Percentiles rank a stretch among this genome's conserved stretches.
Evolutionary conservation across 2,329 filamentous ascomycete species (phyloP).

Genomic region (Neurospora sp.): DNA sequence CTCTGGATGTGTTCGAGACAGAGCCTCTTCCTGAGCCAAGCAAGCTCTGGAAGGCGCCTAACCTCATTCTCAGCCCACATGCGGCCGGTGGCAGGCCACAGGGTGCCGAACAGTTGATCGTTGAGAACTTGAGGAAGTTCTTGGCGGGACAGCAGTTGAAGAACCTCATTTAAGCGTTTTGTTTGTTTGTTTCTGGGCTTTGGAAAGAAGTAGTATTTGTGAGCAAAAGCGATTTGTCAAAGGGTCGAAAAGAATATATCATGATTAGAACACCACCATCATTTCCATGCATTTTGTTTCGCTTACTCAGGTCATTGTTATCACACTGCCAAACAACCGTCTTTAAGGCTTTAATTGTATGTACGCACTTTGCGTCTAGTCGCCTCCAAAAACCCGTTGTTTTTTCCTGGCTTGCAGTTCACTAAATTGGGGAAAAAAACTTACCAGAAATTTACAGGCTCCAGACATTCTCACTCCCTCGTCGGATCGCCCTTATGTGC

Average conservation of each 20-base stretch:
- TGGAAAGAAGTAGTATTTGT: not conserved
- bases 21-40: constrained; percentile 33
- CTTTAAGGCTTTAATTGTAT: no score
- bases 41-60: constrained; percentile 40
- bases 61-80: constrained; percentile 44
- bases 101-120: constrained; percentile 48
- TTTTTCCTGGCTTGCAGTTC: no score
- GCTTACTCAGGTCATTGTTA: not conserved
- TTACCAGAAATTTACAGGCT: not conserved
- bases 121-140: constrained; percentile 50
- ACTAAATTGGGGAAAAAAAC: no score
- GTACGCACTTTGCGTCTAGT: no score
- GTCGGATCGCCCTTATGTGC: not conserved
- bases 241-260: not conserved
- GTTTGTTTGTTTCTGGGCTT: not conserved
- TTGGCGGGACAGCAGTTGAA: constrained; percentile 47
- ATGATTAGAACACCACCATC: not conserved
- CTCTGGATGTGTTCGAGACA: constrained; percentile 29
- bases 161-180: constrained; percentile 29
- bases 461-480: not conserved
- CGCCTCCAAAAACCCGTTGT: no score
- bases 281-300: not conserved
- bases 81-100: constrained; percentile 52
- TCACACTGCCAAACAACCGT: no score
- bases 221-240: not conserved